Evolutionary conservation across 805 yeast genomes (phyloP), one percentile per base, ranked within the genome.

Genomic region (Scheffersomyces amazonensis): DNA sequence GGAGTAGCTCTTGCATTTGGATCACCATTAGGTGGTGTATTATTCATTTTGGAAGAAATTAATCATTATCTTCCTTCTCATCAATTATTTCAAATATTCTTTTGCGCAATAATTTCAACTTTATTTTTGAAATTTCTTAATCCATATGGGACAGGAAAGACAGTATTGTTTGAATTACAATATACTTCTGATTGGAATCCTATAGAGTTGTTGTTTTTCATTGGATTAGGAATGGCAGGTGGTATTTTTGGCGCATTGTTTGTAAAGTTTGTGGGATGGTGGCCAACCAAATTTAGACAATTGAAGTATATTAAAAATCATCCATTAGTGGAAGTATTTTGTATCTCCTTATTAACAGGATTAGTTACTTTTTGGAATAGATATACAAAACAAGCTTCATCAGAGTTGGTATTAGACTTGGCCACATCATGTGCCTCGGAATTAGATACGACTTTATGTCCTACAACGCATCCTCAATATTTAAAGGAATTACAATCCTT

Each of bases 1-100:
- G 83, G 83, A 2, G 81, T 78, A 9, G 79, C 82, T 5, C 58
- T 78, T 19, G 81, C 82, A 1, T 78, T 78, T 56, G 83, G 83
- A 0, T 71, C 78, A 1, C 83, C 83, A 2, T 52, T 78, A 7
- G 83, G 82, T 2, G 83, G 81, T 1, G 80, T 78, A 2, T 50
- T 78, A 16, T 78, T 78, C 50, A 69, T 75, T 18, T 58, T 78
- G 35, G 83, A 78, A 46, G 83, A 78, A 42, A 79, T 78, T 11
- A 71, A 75, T 41, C 73, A 77, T 51, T 73, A 75, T 41, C 60
- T 78, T 29, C 76, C 81, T 4, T 74, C 78, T 6, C 69, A 72
- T 37, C 80, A 76, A 39, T 55, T 78, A 11, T 75, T 78, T 52
- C 69, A 76, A 31, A 66, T 75, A 13, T 78, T 77, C 52, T 69